Evolutionary conservation across 495 filamentous ascomycete genomes (phyloP).

Genomic region (Podospora tetraspora): DNA sequence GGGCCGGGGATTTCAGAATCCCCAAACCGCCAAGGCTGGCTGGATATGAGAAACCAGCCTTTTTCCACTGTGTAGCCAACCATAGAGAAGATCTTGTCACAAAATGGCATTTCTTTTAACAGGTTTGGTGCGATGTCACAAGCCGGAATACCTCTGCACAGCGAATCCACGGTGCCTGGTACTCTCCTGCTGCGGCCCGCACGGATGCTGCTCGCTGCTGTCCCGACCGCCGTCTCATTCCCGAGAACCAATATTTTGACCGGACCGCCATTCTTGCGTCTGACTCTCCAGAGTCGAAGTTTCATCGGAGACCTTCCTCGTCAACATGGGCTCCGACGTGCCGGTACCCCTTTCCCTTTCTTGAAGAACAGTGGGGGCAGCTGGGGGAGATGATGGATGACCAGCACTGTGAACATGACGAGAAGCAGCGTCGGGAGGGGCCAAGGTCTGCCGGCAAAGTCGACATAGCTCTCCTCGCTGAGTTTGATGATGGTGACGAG

Average conservation of each 20-base stretch:
- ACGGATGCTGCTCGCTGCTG: not conserved
- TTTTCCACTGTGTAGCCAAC: too few relatives aligned
- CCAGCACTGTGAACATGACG: constrained; percentile 29
- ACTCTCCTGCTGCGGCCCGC: too few relatives aligned
- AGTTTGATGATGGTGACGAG: constrained; percentile 27
- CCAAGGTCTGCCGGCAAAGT: constrained; percentile 32
- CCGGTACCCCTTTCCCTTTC: not conserved
- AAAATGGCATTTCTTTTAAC: too few relatives aligned
- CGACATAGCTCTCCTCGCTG: constrained; percentile 20
- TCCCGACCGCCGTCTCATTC: not conserved
- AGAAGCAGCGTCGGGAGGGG: constrained; percentile 37
- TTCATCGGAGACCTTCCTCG: not conserved
- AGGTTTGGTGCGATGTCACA: too few relatives aligned
- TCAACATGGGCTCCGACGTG: not conserved
- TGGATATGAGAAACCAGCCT: too few relatives aligned
- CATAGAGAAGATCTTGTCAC: too few relatives aligned
- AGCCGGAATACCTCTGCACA: too few relatives aligned
- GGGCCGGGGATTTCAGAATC: not conserved
- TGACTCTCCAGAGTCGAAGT: not conserved
- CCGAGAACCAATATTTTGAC: not conserved
- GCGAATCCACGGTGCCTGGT: too few relatives aligned
- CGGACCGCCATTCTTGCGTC: not conserved
- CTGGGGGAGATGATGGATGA: constrained; percentile 33
- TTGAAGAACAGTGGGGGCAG: constrained; percentile 25
- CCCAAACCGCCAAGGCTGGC: not conserved